Percentiles rank a stretch among this genome's conserved stretches.
These are phyloP conservation scores for Acanthochlamys bracteata DNA, from an alignment of 106 monocot genomes.

Conservation along the genomic window DNA sequence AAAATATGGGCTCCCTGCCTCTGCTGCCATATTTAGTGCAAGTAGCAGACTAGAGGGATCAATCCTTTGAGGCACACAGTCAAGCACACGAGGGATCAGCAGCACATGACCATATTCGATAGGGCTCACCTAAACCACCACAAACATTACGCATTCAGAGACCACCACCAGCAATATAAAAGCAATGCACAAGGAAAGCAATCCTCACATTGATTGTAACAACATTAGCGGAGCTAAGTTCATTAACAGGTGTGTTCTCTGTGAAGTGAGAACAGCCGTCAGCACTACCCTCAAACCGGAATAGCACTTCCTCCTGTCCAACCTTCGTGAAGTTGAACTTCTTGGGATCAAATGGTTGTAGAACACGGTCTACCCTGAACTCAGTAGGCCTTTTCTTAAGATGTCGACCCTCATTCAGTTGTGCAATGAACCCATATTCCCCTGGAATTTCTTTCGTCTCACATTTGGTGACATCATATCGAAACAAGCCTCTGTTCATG, in stretches of 20 bases:
- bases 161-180: not conserved
- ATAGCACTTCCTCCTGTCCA: constrained; percentile 69
- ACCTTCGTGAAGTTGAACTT: constrained; percentile 86
- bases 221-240: constrained; percentile 25
- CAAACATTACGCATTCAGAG: not conserved
- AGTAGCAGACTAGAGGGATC: constrained; percentile 48
- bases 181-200: not conserved
- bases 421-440: constrained; percentile 49
- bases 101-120: constrained; percentile 66
- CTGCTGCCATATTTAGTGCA: constrained; percentile 50
- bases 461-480: constrained; percentile 71
- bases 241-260: constrained; percentile 25
- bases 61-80: constrained; percentile 62
- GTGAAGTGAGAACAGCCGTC: constrained; percentile 20
- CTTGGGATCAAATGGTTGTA: constrained; percentile 49
- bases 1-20: constrained; percentile 55
- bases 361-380: constrained; percentile 57
- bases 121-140: constrained; percentile 72
- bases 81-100: constrained; percentile 57
- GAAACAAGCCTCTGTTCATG: constrained; percentile 53
- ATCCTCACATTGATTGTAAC: constrained; percentile 65
- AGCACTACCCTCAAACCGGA: constrained; percentile 41
- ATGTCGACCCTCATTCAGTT: constrained; percentile 63
- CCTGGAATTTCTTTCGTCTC: constrained; percentile 78
- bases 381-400: constrained; percentile 74